Evolutionary conservation across 441 rosid genomes (phyloP).

Genomic region (Croton setiger): DNA sequence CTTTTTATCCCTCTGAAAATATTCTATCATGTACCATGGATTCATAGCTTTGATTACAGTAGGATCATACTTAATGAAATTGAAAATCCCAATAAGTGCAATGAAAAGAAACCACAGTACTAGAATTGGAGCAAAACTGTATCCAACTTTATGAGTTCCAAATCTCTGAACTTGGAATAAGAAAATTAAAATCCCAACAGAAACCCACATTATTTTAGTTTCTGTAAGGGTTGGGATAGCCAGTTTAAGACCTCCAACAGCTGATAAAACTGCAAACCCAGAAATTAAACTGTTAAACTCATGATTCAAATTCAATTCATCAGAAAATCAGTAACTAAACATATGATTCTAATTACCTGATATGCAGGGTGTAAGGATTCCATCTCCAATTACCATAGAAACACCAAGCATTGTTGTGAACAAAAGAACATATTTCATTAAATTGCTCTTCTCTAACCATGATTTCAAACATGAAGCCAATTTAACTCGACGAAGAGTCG

Average conservation of each 20-base stretch:
- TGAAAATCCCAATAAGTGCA: slow-evolving; percentile 30
- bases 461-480: slow-evolving; percentile 30
- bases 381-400: slow-evolving; percentile 53
- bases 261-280: slow-evolving; percentile 34
- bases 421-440: slow-evolving; percentile 29
- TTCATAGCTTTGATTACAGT: slow-evolving; percentile 32
- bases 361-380: slow-evolving; percentile 46
- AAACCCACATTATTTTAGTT: slow-evolving; percentile 33
- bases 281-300: too few relatives aligned
- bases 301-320: too few relatives aligned
- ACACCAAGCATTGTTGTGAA: slow-evolving; percentile 36
- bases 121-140: slow-evolving; percentile 35
- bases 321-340: too few relatives aligned
- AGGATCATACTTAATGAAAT: slow-evolving; percentile 28
- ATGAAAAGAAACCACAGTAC: slow-evolving; percentile 30
- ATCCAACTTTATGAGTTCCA: slow-evolving; percentile 41
- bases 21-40: slow-evolving; percentile 30
- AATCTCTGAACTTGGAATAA: slow-evolving; percentile 36
- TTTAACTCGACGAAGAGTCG: slow-evolving; percentile 1
- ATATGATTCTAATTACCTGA: slow-evolving; percentile 27
- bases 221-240: slow-evolving; percentile 27
- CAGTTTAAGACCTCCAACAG: slow-evolving; percentile 37
- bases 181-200: slow-evolving; percentile 24
- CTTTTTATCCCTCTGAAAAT: slow-evolving; percentile 33
- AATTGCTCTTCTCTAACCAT: slow-evolving; percentile 15